Evolutionary conservation across 2,329 filamentous ascomycete genomes (phyloP).

Genomic region (Penicillium sp.): DNA sequence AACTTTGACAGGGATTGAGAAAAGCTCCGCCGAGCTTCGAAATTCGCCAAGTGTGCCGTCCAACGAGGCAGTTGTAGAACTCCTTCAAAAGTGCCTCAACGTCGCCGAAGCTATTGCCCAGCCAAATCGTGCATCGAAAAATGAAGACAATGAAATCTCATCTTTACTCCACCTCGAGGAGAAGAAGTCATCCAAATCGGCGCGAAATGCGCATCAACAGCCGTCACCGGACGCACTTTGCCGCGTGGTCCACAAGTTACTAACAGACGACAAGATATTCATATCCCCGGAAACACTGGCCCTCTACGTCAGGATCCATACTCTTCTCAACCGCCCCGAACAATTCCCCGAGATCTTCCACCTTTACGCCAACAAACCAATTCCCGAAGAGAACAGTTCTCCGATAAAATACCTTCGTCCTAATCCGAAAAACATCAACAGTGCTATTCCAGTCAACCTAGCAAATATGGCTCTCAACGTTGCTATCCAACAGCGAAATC

Average conservation of each 20-base stretch:
- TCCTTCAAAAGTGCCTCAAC: constrained; percentile 42
- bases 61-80: constrained; percentile 39
- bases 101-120: constrained; percentile 38
- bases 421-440: constrained; percentile 71
- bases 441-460: constrained; percentile 72
- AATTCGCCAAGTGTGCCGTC: constrained; percentile 37
- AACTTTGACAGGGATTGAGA: constrained; percentile 37
- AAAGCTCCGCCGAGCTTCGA: constrained; percentile 35
- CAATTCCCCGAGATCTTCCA: constrained; percentile 79
- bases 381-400: constrained; percentile 65
- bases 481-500: constrained; percentile 78
- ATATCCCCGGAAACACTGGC: constrained; percentile 75
- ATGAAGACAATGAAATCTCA: constrained; percentile 44
- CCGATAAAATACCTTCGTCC: constrained; percentile 64
- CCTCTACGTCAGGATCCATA: constrained; percentile 77
- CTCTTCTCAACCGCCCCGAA: constrained; percentile 72
- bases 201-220: constrained; percentile 36
- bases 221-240: constrained; percentile 54
- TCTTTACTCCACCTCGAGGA: constrained; percentile 49
- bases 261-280: constrained; percentile 77
- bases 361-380: constrained; percentile 82
- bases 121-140: constrained; percentile 29
- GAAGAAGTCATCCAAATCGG: constrained; percentile 33
- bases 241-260: constrained; percentile 67
- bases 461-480: constrained; percentile 76